phyloP scores from a whole-genome alignment of 2,329 filamentous ascomycete species.

The Zymoseptoria brevis region DNA sequence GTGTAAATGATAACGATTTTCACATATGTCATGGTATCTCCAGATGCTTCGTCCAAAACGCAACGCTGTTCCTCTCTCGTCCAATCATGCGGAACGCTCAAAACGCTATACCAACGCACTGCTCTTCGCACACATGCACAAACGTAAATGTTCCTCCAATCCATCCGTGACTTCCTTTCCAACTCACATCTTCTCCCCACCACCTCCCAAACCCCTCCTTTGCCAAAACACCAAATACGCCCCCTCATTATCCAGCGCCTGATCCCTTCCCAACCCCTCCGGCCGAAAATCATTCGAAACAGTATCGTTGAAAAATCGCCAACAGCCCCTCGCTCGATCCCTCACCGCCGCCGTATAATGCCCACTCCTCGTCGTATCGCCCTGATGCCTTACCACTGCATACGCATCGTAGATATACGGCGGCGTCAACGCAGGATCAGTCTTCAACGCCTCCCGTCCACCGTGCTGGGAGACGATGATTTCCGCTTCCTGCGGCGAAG shows the following conservation, averaged over 20 bases:
- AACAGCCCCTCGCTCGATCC: constrained; percentile 45
- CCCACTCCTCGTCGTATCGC: constrained; percentile 58
- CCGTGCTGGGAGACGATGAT: constrained; percentile 27
- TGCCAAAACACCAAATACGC: constrained; percentile 59
- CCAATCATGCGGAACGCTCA: not conserved
- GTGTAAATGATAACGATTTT: not conserved
- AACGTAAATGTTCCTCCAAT: not conserved
- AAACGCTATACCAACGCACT: not conserved
- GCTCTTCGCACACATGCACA: not conserved
- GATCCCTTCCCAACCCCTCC: constrained; percentile 34
- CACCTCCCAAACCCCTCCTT: constrained; percentile 8
- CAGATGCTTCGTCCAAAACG: not conserved
- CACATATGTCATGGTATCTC: not conserved
- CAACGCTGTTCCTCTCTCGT: not conserved
- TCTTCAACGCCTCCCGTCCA: constrained; percentile 19
- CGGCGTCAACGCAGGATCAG: constrained; percentile 32
- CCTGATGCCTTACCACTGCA: constrained; percentile 71
- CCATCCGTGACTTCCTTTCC: not conserved
- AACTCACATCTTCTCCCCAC: not conserved
- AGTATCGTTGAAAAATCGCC: constrained; percentile 56
- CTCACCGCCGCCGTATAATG: constrained; percentile 67
- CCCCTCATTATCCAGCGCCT: constrained; percentile 50
- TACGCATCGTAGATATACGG: constrained; percentile 79
- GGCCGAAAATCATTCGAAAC: constrained; percentile 51
- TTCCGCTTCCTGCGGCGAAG: constrained; percentile 27